Base-by-base conservation (phyloP, 176 grass and related monocot species). In the Aechmea fasciata region DNA sequence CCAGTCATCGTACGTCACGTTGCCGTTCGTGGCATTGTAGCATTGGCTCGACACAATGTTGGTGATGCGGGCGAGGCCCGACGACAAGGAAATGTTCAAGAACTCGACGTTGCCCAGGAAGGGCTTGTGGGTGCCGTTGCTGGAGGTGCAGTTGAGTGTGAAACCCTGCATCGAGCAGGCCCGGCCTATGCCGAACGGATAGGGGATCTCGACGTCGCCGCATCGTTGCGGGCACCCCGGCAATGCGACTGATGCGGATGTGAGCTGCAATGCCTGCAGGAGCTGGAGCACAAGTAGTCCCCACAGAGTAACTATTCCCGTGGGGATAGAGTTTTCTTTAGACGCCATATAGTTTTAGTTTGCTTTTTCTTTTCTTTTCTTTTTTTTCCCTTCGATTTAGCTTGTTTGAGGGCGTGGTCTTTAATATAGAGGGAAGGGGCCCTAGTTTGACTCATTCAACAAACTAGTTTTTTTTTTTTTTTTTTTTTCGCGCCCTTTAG, bases 141-240 rank as follows among this genome's bases (percentile, higher is more conserved):
- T 65, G 11, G 2, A 23, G 61, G 49, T 29, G 74, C 74, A 77
- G n/a, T 15, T 26, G 64, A 77, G 66, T 2, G 11, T 52, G 11
- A 77, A 68, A n/a, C 65, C 74, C 3, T 14, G 1, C 24, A 28
- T 49, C 26, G 11, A 48, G 74, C 74, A 77, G 12, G 9, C 51
- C 0, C 18, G 29, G 20, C 52, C 65, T 33, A 77, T 50, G 65
- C 74, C 74, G 50, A 77, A 77, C 3, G 74, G 65, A 9, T 61
- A 69, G 0, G 65, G 52, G 52, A 77, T 23, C 9, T 10, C 15
- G 2, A 69, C 23, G 5, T 50, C 9, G 29, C 64, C 74, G 52
- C 74, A 77, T 3, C 2, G 50, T 14, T 17, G 13, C 13, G 4
- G 22, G 24, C 73, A 75, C 49, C 20, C 14, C 0, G 3, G 23